Evolutionary conservation across 495 filamentous ascomycete species (phyloP).

Genomic region (Aspergillus biplanus): DNA sequence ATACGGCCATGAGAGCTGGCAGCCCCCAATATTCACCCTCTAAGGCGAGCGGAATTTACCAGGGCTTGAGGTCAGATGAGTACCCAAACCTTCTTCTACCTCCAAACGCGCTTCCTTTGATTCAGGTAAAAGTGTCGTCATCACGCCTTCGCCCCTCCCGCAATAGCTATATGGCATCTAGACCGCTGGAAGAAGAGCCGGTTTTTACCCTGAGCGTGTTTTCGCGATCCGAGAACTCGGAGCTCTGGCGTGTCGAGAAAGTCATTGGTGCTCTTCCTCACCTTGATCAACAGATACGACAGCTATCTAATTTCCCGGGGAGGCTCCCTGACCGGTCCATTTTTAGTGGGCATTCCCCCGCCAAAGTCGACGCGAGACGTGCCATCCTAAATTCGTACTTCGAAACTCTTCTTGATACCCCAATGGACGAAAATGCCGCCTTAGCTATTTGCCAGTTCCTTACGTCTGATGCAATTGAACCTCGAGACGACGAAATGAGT

Average conservation of each 20-base stretch:
- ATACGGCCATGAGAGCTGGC: constrained; percentile 43
- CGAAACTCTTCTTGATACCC: constrained; percentile 77
- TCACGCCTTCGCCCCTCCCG: constrained; percentile 92
- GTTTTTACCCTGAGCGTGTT: constrained; percentile 91
- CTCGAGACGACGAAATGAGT: constrained; percentile 65
- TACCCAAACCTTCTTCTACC: constrained; percentile 82
- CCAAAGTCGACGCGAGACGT: constrained; percentile 88
- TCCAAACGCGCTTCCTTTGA: constrained; percentile 87
- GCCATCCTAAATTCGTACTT: constrained; percentile 83
- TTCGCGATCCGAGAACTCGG: constrained; percentile 72
- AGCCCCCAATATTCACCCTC: constrained; percentile 34
- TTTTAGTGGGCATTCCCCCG: constrained; percentile 92
- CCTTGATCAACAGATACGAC: constrained; percentile 79
- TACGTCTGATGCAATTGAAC: constrained; percentile 81
- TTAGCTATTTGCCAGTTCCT: constrained; percentile 84
- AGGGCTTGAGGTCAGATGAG: constrained; percentile 76
- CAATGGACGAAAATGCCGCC: constrained; percentile 78
- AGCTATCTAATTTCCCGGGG: constrained; percentile 64
- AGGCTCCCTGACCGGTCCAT: constrained; percentile 82
- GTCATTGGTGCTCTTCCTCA: constrained; percentile 78
- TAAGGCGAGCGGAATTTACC: constrained; percentile 49
- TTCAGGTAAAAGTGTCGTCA: constrained; percentile 85
- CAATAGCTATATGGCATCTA: constrained; percentile 74
- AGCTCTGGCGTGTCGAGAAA: constrained; percentile 94
- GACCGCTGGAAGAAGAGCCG: constrained; percentile 76